Base-by-base conservation (phyloP, 108 stramenopile species). In the Pseudonitzschia pungens region DNA sequence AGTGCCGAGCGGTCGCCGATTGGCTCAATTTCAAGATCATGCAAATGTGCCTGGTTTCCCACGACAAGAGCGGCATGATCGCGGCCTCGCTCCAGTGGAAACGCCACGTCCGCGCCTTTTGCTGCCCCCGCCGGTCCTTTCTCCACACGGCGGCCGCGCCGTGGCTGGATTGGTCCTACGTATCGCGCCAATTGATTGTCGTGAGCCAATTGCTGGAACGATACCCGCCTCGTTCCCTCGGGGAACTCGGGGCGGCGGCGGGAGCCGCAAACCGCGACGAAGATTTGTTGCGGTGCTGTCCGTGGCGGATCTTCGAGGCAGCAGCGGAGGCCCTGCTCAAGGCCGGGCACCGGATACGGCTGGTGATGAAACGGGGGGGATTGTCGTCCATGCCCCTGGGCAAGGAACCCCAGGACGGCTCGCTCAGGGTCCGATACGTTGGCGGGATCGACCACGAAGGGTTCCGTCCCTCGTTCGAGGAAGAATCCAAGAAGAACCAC, bases 1-100 rank as follows among this genome's bases (percentile, higher is more conserved):
- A 95, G 57, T 90, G 89, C 43, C 81, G 88, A 36, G 81, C 77
- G 8, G 72, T 95, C 0, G 94, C 94, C 18, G 83, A 85, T 40
- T 81, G 89, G 69, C 63, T 92, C 45, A 87, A 90, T 67, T 72
- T 82, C 62, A 95, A 95, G 75, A 67, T 89, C 9, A 54, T 89
- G 21, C 75, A 78, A 36, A 74, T 75, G n/a, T 76, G 79, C 11
- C 62, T 84, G 45, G 50, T 53, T 10, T 82, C 81, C 21, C 73
- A 81, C 28, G 70, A 82, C 20, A 73, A 84, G 26, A 66, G 65
- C 10, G 84, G 84, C 8, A 31, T 78, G 4, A 26, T 83, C 31
- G 87, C 83, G 20, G 84, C 84, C 11, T 69, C 79, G 9, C 24
- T 63, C 12, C 87, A 89, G 64, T 92, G 90, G 89, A 76, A 86